Evolutionary conservation across 441 rosid species (phyloP).

Genomic region (Gossypium davidsonii): DNA sequence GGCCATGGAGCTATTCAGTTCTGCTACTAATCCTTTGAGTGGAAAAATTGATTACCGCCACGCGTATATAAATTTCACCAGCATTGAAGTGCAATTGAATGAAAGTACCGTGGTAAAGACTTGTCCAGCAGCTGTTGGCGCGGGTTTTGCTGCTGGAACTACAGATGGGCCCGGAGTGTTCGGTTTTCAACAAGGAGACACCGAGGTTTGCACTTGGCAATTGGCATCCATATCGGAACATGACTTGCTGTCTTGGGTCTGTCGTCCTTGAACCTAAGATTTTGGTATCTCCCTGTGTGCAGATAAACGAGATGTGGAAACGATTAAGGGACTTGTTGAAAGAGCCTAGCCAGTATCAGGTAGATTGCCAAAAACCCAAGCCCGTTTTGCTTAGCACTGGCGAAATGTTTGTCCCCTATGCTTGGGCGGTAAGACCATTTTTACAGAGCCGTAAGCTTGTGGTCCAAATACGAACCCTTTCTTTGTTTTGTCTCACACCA

Average conservation of each 20-base stretch:
- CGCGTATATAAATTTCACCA: conserved; percentile 36
- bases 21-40: conserved; percentile 26
- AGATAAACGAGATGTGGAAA: conserved; percentile 45
- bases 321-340: conserved; percentile 34
- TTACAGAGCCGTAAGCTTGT: not conserved
- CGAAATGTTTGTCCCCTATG: conserved; percentile 50
- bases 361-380: conserved; percentile 48
- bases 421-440: conserved; percentile 43
- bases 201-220: conserved; percentile 27
- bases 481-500: not conserved
- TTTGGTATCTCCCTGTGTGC: not conserved
- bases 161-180: conserved; percentile 55
- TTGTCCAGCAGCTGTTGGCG: conserved; percentile 49
- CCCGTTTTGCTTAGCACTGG: conserved; percentile 44
- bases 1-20: conserved; percentile 35
- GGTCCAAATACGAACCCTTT: not conserved
- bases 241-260: not conserved
- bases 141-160: conserved; percentile 60
- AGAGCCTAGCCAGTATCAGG: conserved; percentile 47
- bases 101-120: conserved; percentile 28
- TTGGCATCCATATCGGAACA: not conserved
- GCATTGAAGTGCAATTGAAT: conserved; percentile 38
- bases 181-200: conserved; percentile 56
- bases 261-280: not conserved
- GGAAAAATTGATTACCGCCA: conserved; percentile 50